phyloP scores from a whole-genome alignment of 2,329 filamentous ascomycete species.

The Calonectria henricotiae region DNA sequence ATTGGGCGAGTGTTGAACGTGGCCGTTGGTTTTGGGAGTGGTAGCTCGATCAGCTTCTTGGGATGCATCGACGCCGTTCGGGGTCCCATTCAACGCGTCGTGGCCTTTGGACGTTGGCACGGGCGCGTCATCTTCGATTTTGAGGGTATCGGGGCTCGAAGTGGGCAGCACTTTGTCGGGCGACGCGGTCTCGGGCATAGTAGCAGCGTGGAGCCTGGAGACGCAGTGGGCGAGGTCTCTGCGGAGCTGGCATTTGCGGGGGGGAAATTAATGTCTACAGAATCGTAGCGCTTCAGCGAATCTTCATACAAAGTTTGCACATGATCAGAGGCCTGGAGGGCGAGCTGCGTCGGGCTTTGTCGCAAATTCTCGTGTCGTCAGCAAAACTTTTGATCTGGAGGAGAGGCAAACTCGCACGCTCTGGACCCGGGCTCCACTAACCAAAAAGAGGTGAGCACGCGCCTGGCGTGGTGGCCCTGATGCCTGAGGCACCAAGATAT shows the following conservation, averaged over 20 bases:
- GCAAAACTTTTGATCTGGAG: conserved; percentile 66
- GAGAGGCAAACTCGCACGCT: conserved; percentile 53
- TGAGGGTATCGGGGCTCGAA: conserved; percentile 52
- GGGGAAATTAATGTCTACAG: conserved; percentile 71
- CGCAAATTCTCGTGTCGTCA: conserved; percentile 63
- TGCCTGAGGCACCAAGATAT: conserved; percentile 57
- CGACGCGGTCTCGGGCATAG: conserved; percentile 76
- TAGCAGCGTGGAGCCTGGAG: conserved; percentile 63
- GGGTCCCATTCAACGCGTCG: conserved; percentile 43
- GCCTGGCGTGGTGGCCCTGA: conserved; percentile 42
- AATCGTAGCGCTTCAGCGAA: conserved; percentile 64
- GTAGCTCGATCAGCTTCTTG: conserved; percentile 49
- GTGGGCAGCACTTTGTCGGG: conserved; percentile 61
- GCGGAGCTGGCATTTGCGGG: conserved; percentile 73
- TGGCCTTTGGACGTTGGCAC: conserved; percentile 40
- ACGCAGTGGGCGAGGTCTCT: conserved; percentile 68
- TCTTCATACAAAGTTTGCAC: conserved; percentile 68
- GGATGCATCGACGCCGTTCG: conserved; percentile 32
- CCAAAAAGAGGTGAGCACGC: conserved; percentile 50
- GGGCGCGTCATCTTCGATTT: conserved; percentile 50
- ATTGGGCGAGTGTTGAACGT: conserved; percentile 61
- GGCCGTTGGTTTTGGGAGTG: conserved; percentile 51
- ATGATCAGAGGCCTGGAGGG: conserved; percentile 69
- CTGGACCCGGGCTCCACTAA: conserved; percentile 49
- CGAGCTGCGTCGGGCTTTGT: conserved; percentile 64